Evolutionary conservation across 1,284 basidiomycete species (phyloP).

Genomic region (Fomitopsis pinicola): DNA sequence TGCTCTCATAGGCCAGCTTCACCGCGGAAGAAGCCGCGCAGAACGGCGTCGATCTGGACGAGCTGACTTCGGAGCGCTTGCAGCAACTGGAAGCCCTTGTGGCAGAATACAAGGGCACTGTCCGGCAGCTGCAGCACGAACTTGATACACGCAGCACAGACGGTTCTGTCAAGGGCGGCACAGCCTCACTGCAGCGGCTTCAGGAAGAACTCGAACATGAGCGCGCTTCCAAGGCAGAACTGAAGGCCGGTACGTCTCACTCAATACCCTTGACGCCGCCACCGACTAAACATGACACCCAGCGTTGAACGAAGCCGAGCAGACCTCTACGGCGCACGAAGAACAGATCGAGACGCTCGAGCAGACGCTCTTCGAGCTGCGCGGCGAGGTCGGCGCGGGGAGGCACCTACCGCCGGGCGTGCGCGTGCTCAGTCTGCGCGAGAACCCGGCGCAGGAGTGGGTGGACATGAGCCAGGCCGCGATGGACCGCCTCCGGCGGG

Average conservation of each 20-base stretch:
- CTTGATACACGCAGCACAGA: conserved; percentile 37
- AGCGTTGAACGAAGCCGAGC: conserved; percentile 43
- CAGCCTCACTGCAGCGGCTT: conserved; percentile 32
- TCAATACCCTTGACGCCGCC: background rate
- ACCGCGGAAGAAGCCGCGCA: conserved; percentile 45
- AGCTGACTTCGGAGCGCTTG: conserved; percentile 38
- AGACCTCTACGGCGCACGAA: conserved; percentile 34
- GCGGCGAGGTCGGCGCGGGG: conserved; percentile 72
- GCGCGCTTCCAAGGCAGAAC: conserved; percentile 32
- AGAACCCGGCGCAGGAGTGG: conserved; percentile 77
- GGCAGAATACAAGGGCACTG: conserved; percentile 47
- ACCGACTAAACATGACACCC: background rate
- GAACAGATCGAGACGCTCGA: conserved; percentile 61
- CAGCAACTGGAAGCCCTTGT: conserved; percentile 57
- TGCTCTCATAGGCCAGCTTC: conserved; percentile 49
- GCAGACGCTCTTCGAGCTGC: conserved; percentile 69
- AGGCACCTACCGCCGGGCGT: conserved; percentile 70
- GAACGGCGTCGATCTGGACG: conserved; percentile 26
- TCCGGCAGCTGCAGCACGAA: conserved; percentile 41
- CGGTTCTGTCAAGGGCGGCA: conserved; percentile 20
- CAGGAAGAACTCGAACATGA: conserved; percentile 39
- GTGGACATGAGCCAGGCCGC: conserved; percentile 62
- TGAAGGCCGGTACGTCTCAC: conserved; percentile 41
- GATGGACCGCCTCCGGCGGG: conserved; percentile 66
- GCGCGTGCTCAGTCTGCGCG: conserved; percentile 63